Base-by-base conservation (phyloP, 768 basidiomycete species). In the Boletellus sp. region DNA sequence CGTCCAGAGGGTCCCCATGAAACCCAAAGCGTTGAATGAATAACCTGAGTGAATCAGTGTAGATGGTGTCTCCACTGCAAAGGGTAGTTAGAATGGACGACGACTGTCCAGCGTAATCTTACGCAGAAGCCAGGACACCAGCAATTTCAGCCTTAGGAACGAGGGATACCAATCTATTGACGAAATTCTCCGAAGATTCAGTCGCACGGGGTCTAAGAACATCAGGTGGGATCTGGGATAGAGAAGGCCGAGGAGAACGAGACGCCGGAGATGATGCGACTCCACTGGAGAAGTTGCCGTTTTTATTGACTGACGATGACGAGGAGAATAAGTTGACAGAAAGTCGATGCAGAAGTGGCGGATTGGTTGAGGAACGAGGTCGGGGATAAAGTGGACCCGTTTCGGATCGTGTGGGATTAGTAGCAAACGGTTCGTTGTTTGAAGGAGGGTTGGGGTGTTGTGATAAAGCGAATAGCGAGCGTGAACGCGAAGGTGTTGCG, bases 21-120 rank as follows among this genome's bases (percentile, higher is more conserved):
- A 98, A 96, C 55, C 85, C 78, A 65, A 97, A 98, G 37, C 77
- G 77, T 40, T 72, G 72, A 52, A 98, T 78, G 64, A 91, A 94
- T 12, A 76, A 61, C 48, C 76, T 75, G 43, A 97, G 76, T 3
- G 93, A 86, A 47, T 77, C 70, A 4, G 73, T 65, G 64, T 94
- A 79, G 47, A 93, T 86, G 5, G 72, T 61, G 50, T 93, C 90
- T 35, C 79, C 74, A 58, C 94, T 96, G 54, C 26, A 37, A 15
- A 52, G 35, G 31, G 41, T 22, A 43, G 46, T 61, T 28, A 52
- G 54, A 51, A 24, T 11, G 17, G 51, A 46, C 34, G 40, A 37
- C 45, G 32, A 33, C n/a, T 41, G 35, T 40, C 13, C 33, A 49
- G 42, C 42, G n/a, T 22, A 42, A 41, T 48, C 56, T 58, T 68